These are phyloP conservation scores for Neofusicoccum cordaticola DNA, from an alignment of 2,329 filamentous ascomycete genomes.

Conservation along the genomic window DNA sequence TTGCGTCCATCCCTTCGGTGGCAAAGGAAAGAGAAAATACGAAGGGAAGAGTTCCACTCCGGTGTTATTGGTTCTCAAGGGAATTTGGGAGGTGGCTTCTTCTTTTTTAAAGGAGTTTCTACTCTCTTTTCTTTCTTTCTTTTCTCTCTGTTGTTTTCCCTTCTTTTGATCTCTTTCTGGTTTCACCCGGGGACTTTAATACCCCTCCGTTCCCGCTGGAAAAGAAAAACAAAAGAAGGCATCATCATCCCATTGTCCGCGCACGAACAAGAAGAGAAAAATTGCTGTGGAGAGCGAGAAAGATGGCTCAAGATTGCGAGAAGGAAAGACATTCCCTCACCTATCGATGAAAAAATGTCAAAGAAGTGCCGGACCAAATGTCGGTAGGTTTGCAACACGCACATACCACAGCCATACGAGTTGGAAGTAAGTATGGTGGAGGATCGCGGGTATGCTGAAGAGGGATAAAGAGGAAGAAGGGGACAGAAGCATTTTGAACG, in stretches of 20 bases:
- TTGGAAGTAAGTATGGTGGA: too few relatives aligned
- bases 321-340: not conserved
- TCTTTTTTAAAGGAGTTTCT: not conserved
- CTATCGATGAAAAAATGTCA: not conserved
- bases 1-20: not conserved
- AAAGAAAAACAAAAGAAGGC: constrained; percentile 12
- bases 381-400: too few relatives aligned
- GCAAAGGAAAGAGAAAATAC: not conserved
- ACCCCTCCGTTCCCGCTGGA: not conserved
- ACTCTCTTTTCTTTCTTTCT: not conserved
- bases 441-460: too few relatives aligned
- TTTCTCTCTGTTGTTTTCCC: not conserved
- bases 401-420: too few relatives aligned
- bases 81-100: not conserved
- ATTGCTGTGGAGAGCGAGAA: not conserved
- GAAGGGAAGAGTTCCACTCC: not conserved
- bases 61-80: not conserved
- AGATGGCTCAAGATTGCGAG: not conserved
- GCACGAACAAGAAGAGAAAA: not conserved
- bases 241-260: not conserved
- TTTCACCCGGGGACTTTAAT: not conserved
- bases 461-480: not conserved
- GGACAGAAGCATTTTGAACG: too few relatives aligned
- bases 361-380: not conserved
- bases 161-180: not conserved